Evolutionary conservation across 306 rosid genomes (phyloP).

Genomic region (apple (Malus domestica)): DNA sequence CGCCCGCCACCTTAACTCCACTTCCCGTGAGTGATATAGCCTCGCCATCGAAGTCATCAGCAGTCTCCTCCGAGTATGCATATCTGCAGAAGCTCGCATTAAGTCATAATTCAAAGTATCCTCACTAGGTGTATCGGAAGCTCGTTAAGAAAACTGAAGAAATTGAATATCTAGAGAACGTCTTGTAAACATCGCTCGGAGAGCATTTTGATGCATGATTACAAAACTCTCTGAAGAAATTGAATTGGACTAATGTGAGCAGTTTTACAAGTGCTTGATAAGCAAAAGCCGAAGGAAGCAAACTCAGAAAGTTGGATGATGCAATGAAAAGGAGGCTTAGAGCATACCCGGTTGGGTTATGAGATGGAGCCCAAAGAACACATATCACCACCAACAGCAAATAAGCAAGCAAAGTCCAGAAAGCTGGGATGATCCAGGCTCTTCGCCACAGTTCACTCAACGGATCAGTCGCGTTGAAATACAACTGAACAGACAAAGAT

Average conservation of each 20-base stretch:
- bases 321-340: neutral
- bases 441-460: conserved; percentile 65
- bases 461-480: conserved; percentile 69
- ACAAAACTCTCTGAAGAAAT: neutral
- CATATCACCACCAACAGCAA: conserved; percentile 49
- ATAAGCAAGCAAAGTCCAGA: conserved; percentile 66
- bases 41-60: conserved; percentile 59
- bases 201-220: neutral
- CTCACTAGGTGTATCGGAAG: neutral
- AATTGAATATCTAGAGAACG: neutral
- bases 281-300: neutral
- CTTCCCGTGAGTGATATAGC: conserved; percentile 39
- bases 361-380: conserved; percentile 70
- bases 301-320: neutral
- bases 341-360: conserved; percentile 60
- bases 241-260: neutral
- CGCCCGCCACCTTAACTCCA: conserved; percentile 46
- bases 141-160: neutral
- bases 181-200: neutral
- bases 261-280: neutral
- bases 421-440: conserved; percentile 71
- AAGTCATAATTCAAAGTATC: neutral
- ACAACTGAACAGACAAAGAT: conserved; percentile 44
- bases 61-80: conserved; percentile 58
- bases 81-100: conserved; percentile 29